These are phyloP conservation scores for Zymoseptoria tritici DNA, from an alignment of 2,329 filamentous ascomycete species.

Conservation along the genomic window DNA sequence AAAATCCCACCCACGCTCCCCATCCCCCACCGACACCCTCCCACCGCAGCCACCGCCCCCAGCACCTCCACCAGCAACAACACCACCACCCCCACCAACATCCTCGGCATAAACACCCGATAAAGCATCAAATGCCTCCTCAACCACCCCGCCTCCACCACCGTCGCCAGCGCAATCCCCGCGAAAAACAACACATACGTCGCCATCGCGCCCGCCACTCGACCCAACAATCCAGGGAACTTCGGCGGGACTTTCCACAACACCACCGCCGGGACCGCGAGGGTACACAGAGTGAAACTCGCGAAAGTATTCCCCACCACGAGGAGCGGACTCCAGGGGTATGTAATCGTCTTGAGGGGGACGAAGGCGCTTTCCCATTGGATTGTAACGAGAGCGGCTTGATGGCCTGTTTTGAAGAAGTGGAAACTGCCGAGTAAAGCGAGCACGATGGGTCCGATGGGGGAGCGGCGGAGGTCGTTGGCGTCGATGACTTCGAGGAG, in stretches of 20 bases:
- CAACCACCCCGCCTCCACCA: conserved; percentile 81
- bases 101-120: conserved; percentile 83
- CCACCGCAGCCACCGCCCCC: conserved; percentile 60
- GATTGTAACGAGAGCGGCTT: conserved; percentile 76
- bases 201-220: conserved; percentile 61
- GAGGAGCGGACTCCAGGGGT: conserved; percentile 81
- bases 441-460: conserved; percentile 77
- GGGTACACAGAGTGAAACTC: conserved; percentile 74
- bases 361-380: conserved; percentile 97
- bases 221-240: conserved; percentile 55
- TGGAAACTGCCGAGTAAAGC: conserved; percentile 87
- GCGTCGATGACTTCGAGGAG: conserved; percentile 58
- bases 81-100: conserved; percentile 70
- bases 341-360: conserved; percentile 69
- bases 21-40: conserved; percentile 68
- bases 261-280: conserved; percentile 70
- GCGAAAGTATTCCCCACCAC: conserved; percentile 82
- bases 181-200: conserved; percentile 78
- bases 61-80: conserved; percentile 72
- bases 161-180: conserved; percentile 74
- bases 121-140: conserved; percentile 94
- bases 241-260: conserved; percentile 85
- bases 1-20: conserved; percentile 79
- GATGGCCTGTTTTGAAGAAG: conserved; percentile 97
- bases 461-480: conserved; percentile 54